Evolutionary conservation across 1,139 yeast genomes (phyloP), one percentile per base, ranked within the genome.

Genomic region (Geotrichum europaeum): DNA sequence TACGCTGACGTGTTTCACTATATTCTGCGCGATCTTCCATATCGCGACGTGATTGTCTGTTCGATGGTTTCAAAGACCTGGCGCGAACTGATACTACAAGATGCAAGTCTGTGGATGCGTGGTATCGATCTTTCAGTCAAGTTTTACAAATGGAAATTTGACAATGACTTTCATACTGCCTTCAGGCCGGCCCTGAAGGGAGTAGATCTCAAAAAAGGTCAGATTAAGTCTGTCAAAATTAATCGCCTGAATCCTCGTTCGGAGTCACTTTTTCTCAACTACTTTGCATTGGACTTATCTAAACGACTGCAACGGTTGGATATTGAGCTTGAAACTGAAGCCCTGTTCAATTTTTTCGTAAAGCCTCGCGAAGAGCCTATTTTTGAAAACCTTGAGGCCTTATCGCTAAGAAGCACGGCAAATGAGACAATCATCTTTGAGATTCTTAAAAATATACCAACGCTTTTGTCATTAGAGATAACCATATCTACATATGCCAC

Each of bases 1-100:
- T 59, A 59, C 15, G 53, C 61, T 12, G 61, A 59, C 20, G 47
- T 59, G 6, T 59, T 59, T 43, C 61, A 59, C 47, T n/a, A 40
- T 18, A 47, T 59, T 12, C 45, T 59, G 4, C 47, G 50, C 34
- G 30, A 43, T 30, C 24, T 59, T 15, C 54, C 58, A 7, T n/a
- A 51, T 7, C 58, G 40, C 13, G 57, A 56, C 13, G 40, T 59
- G 6, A 49, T 59, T 13, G 45, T 49, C 1, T 59, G 61, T 34
- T 18, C 56, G 13, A 32, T 24, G 30, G 61, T 59, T 3, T 59
- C 58, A 4, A 59, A 59, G 47, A 10, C 10, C 3, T 59, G 61
- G 61, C 55, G 61, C 13, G 30, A 45, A 25, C 15, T 55, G 13
- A 59, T 59, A 1, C 12, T 54, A 18, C 28, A 53, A 18, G 61